These are phyloP conservation scores for Pseudodiploospora longispora DNA, from an alignment of 2,329 filamentous ascomycete species.

Conservation along the genomic window DNA sequence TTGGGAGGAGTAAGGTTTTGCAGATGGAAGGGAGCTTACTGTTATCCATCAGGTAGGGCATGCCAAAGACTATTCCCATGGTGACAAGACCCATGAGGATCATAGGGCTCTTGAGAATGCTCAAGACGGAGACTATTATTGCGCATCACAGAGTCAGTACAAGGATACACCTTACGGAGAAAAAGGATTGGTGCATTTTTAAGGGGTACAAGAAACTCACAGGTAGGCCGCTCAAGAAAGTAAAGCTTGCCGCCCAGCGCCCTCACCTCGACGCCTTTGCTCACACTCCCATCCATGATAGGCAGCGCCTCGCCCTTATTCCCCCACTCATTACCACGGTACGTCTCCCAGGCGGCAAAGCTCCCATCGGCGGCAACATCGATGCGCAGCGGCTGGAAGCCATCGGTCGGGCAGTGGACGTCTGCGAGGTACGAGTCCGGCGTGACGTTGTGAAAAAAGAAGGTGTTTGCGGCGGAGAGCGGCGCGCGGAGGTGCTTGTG, in stretches of 20 bases:
- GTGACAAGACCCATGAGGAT: slow-evolving; percentile 84
- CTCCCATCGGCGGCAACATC: slow-evolving; percentile 50
- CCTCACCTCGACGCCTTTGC: slow-evolving; percentile 51
- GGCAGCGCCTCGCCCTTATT: slow-evolving; percentile 64
- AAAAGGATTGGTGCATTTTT: too few relatives aligned
- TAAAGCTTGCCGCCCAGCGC: slow-evolving; percentile 60
- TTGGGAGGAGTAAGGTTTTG: neutral
- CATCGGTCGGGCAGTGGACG: slow-evolving; percentile 64
- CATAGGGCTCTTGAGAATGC: slow-evolving; percentile 90
- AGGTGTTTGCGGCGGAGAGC: slow-evolving; percentile 59
- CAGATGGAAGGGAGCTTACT: slow-evolving; percentile 53
- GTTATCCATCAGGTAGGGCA: slow-evolving; percentile 93
- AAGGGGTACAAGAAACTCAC: slow-evolving; percentile 43
- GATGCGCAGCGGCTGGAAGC: slow-evolving; percentile 72
- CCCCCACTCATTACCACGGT: slow-evolving; percentile 79
- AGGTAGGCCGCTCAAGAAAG: slow-evolving; percentile 67
- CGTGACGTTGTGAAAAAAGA: slow-evolving; percentile 67
- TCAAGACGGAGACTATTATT: slow-evolving; percentile 62
- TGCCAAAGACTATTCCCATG: slow-evolving; percentile 76
- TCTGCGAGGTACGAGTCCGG: slow-evolving; percentile 74
- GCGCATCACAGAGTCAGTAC: neutral
- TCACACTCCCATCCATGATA: slow-evolving; percentile 29
- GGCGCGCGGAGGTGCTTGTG: slow-evolving; percentile 42
- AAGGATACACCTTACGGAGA: too few relatives aligned
- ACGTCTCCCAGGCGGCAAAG: slow-evolving; percentile 73